Base-by-base conservation (phyloP, 108 stramenopile species). In the Skeletonema menzelii region DNA sequence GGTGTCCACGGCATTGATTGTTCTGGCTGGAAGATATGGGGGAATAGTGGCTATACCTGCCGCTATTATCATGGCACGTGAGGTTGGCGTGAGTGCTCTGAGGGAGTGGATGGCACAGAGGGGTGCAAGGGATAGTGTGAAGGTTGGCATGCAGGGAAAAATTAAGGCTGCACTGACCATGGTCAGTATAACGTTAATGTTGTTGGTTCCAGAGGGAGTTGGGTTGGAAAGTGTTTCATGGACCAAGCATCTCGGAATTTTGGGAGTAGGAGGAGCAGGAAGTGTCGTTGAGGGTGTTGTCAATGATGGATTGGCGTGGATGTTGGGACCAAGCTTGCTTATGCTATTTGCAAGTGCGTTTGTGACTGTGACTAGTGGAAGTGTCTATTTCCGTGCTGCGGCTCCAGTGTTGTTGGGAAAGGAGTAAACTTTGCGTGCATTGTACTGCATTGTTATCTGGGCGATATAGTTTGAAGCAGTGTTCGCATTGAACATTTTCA, bases 51-150 rank as follows among this genome's bases (percentile, higher is more conserved):
- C 93, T 0, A 67, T 96, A 55, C 95, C 95, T 12, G 64, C 93
- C 1, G 65, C 87, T 11, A 84, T 97, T 69, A 97, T 97, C 71
- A 55, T 98, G 27, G 93, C 87, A 27, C 74, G 97, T 15, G 97
- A 97, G 65, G 85, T 97, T 38, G 94, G 82, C 7, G 94, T 97
- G 4, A 92, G 90, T 56, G 98, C 97, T 1, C 68, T 98, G 32
- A 84, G 98, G 53, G 98, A 98, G 70, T 97, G 95, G 95, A 97
- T 97, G 97, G 96, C 96, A 0, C 82, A 83, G 65, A 67, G 84
- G 15, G 97, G 95, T 3, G 66, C 80, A 34, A 67, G 97, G 15
- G 90, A 88, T 42, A 72, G 73, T 1, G 98, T 98, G 64, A 90
- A 95, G 76, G 98, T 97, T 15, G 91, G 91, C 17, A 80, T 74